These are phyloP conservation scores for Exophiala sideris DNA, from an alignment of 2,329 filamentous ascomycete species.

Conservation along the genomic window DNA sequence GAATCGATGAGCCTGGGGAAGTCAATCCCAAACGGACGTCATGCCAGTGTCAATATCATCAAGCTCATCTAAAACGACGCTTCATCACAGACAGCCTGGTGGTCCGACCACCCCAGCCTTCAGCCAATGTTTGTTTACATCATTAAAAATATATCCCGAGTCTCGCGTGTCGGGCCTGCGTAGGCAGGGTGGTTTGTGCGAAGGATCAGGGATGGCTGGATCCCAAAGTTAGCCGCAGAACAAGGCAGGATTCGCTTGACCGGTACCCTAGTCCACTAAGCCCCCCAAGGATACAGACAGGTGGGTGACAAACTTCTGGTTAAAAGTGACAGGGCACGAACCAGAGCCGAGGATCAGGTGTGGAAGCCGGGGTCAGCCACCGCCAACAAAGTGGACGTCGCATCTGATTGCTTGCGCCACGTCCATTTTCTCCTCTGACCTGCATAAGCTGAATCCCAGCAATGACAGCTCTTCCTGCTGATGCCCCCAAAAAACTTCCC, in stretches of 20 bases:
- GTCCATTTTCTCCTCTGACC: slow-evolving; percentile 4
- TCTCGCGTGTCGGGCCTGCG: not conserved
- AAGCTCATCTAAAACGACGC: not conserved
- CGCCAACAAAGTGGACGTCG: slow-evolving; percentile 7
- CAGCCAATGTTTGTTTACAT: slow-evolving; percentile 1
- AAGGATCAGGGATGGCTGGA: not conserved
- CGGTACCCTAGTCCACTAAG: slow-evolving; percentile 4
- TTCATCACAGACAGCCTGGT: not conserved
- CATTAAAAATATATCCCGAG: not conserved
- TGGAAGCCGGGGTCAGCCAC: slow-evolving; percentile 17
- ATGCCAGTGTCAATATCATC: not conserved
- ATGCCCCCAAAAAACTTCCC: not conserved
- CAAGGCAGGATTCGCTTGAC: slow-evolving; percentile 9
- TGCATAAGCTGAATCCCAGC: slow-evolving; percentile 6
- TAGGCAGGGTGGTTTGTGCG: not conserved
- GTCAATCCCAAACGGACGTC: not conserved
- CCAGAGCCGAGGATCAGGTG: slow-evolving; percentile 7
- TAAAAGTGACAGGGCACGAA: slow-evolving; percentile 17
- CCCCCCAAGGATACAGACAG: not conserved
- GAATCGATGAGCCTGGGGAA: not conserved
- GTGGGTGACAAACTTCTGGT: slow-evolving; percentile 12
- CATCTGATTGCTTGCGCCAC: slow-evolving; percentile 15
- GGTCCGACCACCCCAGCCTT: not conserved
- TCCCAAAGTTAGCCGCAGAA: not conserved
- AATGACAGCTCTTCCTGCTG: not conserved